Base-by-base conservation (phyloP, 345 rosid species). In the Reutealis trisperma region DNA sequence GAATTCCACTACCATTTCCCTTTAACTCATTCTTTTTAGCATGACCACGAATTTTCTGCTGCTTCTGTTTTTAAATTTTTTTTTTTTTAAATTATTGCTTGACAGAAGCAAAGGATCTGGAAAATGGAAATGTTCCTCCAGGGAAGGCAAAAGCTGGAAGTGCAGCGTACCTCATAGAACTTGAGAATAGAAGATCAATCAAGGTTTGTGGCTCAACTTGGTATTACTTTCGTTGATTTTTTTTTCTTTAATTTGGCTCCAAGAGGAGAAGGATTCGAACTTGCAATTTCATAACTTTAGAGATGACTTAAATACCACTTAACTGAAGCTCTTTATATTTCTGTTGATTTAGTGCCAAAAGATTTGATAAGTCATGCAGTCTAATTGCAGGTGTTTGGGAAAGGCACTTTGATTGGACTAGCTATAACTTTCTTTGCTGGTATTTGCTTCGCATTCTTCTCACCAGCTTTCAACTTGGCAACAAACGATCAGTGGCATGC, bases 401-500 rank as follows among this genome's bases (percentile, higher is more conserved):
- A 85, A 87, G 82, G 92, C 86, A 82, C 86, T 30, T 3, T 89
- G n/a, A 83, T 90, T 27, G 97, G 97, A 55, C 81, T 94, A 44
- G 77, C 77, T 13, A 81, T 91, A 70, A 89, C 93, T 15, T 89
- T 92, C 85, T 94, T 90, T 73, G 97, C 97, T 2, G 97, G 98
- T 7, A 58, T 84, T 62, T 90, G 93, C 85, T 89, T 93, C 82
- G 93, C 97, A 67, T 88, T 94, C 22, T 91, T 91, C 88, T 91
- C 98, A 15, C 98, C 98, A 8, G 95, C 97, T 55, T 85, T 94
- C 76, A 94, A 91, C 88, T 82, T 93, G 76, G 94, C 98, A 0
- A 90, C 97, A 64, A 94, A 94, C 61, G 97, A 94, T 84, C 97
- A 94, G 71, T 93, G 95, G 95, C 75, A 89, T 75, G 83, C 93